These are phyloP conservation scores for Leccinum subgranulosum DNA, from an alignment of 768 basidiomycete species.

Conservation along the genomic window DNA sequence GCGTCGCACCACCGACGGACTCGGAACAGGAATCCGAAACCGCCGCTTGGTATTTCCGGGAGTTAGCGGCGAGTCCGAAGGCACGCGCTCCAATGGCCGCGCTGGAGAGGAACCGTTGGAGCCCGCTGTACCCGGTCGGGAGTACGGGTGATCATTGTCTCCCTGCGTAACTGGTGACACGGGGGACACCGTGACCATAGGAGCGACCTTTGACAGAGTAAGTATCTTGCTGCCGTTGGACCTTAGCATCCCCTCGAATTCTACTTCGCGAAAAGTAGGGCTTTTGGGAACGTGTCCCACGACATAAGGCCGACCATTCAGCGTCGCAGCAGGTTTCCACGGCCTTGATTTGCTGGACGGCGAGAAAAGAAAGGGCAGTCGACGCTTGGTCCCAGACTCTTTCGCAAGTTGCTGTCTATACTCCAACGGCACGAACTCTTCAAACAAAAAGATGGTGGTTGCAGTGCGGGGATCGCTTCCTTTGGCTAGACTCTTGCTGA, in stretches of 20 bases:
- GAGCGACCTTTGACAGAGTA: conserved; percentile 28
- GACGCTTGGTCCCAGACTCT: conserved; percentile 50
- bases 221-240: conserved; percentile 47
- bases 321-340: conserved; percentile 81
- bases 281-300: conserved; percentile 55
- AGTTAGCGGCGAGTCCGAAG: conserved; percentile 29
- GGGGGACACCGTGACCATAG: conserved; percentile 24
- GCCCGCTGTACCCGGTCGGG: conserved; percentile 23
- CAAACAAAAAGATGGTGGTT: conserved; percentile 75
- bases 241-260: conserved; percentile 74
- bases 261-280: conserved; percentile 58
- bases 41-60: conserved; percentile 38
- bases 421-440: conserved; percentile 91
- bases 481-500: conserved; percentile 21
- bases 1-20: conserved; percentile 48
- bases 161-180: conserved; percentile 20
- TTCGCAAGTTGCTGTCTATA: conserved; percentile 73
- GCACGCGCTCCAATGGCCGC: conserved; percentile 24
- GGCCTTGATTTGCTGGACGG: conserved; percentile 44
- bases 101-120: conserved; percentile 16
- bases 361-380: conserved; percentile 68
- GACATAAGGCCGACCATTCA: conserved; percentile 76
- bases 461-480: conserved; percentile 67
- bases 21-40: conserved; percentile 61
- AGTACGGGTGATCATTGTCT: conserved; percentile 32